phyloP scores from a whole-genome alignment of 805 yeast species.

The Candida ascalaphidarum region DNA sequence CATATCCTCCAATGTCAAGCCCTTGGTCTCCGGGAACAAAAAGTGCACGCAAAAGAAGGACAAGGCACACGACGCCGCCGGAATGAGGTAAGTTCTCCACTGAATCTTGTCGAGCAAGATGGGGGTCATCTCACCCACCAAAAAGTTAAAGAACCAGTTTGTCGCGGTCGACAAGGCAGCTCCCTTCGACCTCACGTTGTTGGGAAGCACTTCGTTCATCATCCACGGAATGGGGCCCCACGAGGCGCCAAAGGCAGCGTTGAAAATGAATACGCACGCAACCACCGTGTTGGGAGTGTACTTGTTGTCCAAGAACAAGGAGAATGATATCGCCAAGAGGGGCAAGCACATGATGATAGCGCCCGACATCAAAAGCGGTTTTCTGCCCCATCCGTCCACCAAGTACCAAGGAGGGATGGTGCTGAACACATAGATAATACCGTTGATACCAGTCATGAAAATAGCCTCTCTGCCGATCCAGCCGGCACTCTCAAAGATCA shows the following conservation, averaged over 20 bases:
- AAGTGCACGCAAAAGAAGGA: conserved; percentile 67
- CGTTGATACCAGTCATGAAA: conserved; percentile 76
- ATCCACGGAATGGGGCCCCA: conserved; percentile 98
- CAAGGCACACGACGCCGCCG: conserved; percentile 66
- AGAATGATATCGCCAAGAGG: conserved; percentile 55
- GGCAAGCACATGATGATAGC: conserved; percentile 74
- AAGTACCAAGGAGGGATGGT: conserved; percentile 89
- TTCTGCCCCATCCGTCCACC: conserved; percentile 87
- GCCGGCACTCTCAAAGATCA: conserved; percentile 92
- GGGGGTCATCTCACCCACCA: conserved; percentile 91
- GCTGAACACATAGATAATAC: conserved; percentile 34
- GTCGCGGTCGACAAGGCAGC: conserved; percentile 87
- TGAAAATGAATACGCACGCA: conserved; percentile 65
- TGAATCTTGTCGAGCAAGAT: conserved; percentile 64
- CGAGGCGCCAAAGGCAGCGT: conserved; percentile 78
- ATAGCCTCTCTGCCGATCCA: conserved; percentile 86
- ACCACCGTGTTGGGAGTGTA: conserved; percentile 69
- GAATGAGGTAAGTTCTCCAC: conserved; percentile 79
- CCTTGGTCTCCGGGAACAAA: conserved; percentile 85
- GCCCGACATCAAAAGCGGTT: conserved; percentile 75
- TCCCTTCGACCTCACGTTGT: conserved; percentile 79
- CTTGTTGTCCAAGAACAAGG: conserved; percentile 21
- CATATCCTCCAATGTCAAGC: conserved; percentile 85
- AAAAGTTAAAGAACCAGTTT: conserved; percentile 87
- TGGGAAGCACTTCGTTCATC: conserved; percentile 81